Evolutionary conservation across 805 yeast genomes (phyloP).

Genomic region (Ogataea polymorpha): DNA sequence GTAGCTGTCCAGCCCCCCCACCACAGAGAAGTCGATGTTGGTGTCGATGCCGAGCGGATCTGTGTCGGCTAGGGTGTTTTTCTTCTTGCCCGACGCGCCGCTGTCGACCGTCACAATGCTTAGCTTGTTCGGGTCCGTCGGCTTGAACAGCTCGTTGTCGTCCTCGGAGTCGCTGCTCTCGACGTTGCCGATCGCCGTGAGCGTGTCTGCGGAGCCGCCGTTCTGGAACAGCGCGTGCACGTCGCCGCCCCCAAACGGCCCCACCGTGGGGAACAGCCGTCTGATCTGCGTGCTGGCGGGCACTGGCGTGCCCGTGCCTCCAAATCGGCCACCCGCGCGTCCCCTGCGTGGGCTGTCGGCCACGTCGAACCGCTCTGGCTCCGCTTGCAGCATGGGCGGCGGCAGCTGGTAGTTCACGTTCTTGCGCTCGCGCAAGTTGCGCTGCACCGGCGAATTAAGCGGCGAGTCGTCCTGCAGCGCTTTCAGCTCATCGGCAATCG

Average conservation of each 20-base stretch:
- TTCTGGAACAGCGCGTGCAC: slow-evolving; percentile 77
- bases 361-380: slow-evolving; percentile 18
- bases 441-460: slow-evolving; percentile 44
- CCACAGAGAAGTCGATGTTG: slow-evolving; percentile 57
- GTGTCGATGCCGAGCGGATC: slow-evolving; percentile 89
- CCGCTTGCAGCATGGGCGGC: slow-evolving; percentile 63
- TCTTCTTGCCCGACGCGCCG: slow-evolving; percentile 34
- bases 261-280: slow-evolving; percentile 87
- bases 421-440: slow-evolving; percentile 62
- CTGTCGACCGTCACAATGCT: slow-evolving; percentile 22
- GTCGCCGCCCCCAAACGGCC: slow-evolving; percentile 97
- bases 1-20: slow-evolving; percentile 90
- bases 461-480: slow-evolving; percentile 60
- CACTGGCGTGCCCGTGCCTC: slow-evolving; percentile 15
- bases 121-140: slow-evolving; percentile 31
- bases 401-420: slow-evolving; percentile 79
- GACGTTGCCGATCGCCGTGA: slow-evolving; percentile 35
- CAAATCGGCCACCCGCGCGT: slow-evolving; percentile 25
- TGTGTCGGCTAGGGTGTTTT: slow-evolving; percentile 73
- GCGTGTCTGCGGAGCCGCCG: slow-evolving; percentile 47
- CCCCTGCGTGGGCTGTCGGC: slow-evolving; percentile 9
- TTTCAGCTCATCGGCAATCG: slow-evolving; percentile 61
- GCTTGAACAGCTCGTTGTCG: slow-evolving; percentile 39
- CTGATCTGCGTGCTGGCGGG: slow-evolving; percentile 44
- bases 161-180: slow-evolving; percentile 49